Conservation (phyloP, 2,329 filamentous ascomycete species). For the Nectriaceae sp. region DNA sequence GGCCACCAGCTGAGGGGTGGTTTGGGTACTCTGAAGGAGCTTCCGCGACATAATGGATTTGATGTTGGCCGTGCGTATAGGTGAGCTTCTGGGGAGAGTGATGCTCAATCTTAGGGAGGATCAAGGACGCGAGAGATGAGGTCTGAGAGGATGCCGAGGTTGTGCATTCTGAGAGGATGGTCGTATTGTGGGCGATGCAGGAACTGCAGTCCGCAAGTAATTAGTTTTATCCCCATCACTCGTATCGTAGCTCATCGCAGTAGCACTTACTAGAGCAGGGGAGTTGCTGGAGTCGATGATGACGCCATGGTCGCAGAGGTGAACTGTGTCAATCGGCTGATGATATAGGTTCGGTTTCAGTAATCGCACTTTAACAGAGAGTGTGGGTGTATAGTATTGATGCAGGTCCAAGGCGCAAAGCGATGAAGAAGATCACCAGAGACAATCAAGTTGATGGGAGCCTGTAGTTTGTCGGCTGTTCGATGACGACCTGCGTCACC, state of each 20-base stretch:
- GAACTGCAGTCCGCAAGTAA: slow-evolving; percentile 55
- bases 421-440: background rate
- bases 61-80: slow-evolving; percentile 87
- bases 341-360: background rate
- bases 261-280: slow-evolving; percentile 69
- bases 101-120: slow-evolving; percentile 94
- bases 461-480: too few species aligned
- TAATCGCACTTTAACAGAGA: too few species aligned
- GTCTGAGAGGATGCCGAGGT: slow-evolving; percentile 80
- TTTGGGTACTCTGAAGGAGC: slow-evolving; percentile 66
- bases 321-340: background rate
- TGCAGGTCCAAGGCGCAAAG: too few species aligned
- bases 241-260: background rate
- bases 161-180: slow-evolving; percentile 91
- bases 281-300: slow-evolving; percentile 67
- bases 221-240: background rate
- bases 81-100: slow-evolving; percentile 81
- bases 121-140: slow-evolving; percentile 84
- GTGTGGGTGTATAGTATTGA: too few species aligned
- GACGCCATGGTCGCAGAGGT: slow-evolving; percentile 61
- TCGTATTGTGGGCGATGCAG: slow-evolving; percentile 91
- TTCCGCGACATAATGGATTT: slow-evolving; percentile 95
- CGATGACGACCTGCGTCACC: too few species aligned
- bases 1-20: slow-evolving; percentile 68
- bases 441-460: too few species aligned